Evolutionary conservation across 257 asterid species (phyloP).

Genomic region (Gentiana straminea): DNA sequence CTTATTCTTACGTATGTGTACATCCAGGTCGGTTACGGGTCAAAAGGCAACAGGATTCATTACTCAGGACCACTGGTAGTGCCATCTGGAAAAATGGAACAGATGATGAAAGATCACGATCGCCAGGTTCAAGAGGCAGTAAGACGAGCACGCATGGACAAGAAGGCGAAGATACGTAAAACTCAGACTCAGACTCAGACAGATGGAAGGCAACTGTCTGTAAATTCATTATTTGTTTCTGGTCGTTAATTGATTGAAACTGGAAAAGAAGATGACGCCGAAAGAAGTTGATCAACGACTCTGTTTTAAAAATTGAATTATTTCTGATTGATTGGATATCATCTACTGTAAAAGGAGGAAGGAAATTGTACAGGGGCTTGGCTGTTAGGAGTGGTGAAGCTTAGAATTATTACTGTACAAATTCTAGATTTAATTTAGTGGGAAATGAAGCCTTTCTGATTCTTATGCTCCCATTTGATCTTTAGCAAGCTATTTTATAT

Average conservation of each 20-base stretch:
- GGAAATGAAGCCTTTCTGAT: too few species aligned
- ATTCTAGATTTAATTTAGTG: too few species aligned
- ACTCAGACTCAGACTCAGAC: conserved; percentile 18
- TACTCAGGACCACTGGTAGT: conserved; percentile 88
- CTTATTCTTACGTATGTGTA: background rate
- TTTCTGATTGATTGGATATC: too few species aligned
- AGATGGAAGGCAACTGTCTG: conserved; percentile 45
- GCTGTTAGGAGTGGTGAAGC: too few species aligned
- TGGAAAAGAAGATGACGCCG: too few species aligned
- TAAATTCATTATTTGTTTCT: conserved; percentile 49
- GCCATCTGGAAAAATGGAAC: conserved; percentile 83
- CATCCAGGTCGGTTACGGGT: conserved; percentile 60
- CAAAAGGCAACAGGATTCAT: conserved; percentile 75
- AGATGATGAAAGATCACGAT: conserved; percentile 79
- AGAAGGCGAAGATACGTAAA: conserved; percentile 66
- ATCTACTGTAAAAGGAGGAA: too few species aligned
- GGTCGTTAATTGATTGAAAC: conserved; percentile 39
- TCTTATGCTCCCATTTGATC: too few species aligned
- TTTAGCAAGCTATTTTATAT: too few species aligned
- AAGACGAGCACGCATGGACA: conserved; percentile 81
- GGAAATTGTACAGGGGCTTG: too few species aligned
- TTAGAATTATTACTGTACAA: too few species aligned
- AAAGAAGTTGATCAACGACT: too few species aligned
- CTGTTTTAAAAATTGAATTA: too few species aligned
- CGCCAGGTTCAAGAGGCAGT: conserved; percentile 91